Conservation (phyloP, 768 basidiomycete species). For the Leccinum aurantiacum region DNA sequence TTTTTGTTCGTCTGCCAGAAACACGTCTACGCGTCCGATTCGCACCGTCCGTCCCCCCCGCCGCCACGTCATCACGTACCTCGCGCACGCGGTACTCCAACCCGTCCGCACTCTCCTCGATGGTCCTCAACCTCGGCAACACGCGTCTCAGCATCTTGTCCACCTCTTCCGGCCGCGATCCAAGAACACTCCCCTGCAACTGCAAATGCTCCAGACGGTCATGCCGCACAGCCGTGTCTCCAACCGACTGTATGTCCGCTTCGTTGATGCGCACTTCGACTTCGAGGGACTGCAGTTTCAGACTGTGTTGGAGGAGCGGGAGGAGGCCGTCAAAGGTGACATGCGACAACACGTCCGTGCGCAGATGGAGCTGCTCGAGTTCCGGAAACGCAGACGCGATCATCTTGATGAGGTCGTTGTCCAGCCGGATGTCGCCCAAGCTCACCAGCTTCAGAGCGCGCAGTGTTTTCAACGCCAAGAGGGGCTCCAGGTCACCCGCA, state of each 20-base stretch:
- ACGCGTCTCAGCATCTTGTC: constrained; percentile 22
- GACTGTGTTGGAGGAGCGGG: constrained; percentile 21
- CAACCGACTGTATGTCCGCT: constrained; percentile 11
- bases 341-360: not conserved
- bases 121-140: constrained; percentile 20
- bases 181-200: constrained; percentile 18
- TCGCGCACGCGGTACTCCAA: constrained; percentile 15
- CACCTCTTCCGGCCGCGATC: constrained; percentile 16
- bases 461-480: constrained; percentile 13
- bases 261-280: constrained; percentile 16
- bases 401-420: constrained; percentile 20
- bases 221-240: constrained; percentile 17
- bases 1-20: constrained; percentile 17
- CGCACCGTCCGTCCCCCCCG: not conserved
- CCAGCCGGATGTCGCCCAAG: constrained; percentile 15
- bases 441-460: constrained; percentile 16
- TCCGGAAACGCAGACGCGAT: constrained; percentile 16
- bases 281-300: constrained; percentile 13
- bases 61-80: not conserved
- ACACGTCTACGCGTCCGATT: not conserved
- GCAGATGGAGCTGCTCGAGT: constrained; percentile 20
- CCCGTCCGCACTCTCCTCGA: constrained; percentile 25
- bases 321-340: constrained; percentile 26
- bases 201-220: constrained; percentile 13
- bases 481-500: constrained; percentile 13